Evolutionary conservation across 768 basidiomycete species (phyloP), one percentile per base, ranked within the genome.

Genomic region (Astraeus odoratus): DNA sequence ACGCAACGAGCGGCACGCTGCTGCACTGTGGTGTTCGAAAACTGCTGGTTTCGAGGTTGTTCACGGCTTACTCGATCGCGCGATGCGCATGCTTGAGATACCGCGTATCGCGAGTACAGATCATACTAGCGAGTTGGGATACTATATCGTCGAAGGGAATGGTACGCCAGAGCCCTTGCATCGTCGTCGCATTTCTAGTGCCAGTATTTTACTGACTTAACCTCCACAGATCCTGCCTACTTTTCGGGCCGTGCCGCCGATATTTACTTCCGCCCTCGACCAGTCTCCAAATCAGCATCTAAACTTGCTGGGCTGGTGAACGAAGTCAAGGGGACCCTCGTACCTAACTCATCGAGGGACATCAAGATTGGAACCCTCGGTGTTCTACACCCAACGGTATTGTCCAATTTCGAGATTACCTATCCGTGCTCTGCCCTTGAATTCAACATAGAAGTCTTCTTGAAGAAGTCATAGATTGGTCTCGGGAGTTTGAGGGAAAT

Each of bases 21-120:
- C 82, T 0, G 95, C 87, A 0, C 77, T 98, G 31, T 97, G 90
- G 86, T 95, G 93, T 67, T 95, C 95, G 66, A 90, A 90, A 69
- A 89, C 85, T 12, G 96, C 94, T 29, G 94, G 94, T 4, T 99
- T 99, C 60, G 94, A 99, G 71, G 78, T 95, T 49, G 83, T 94
- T 9, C 96, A 98, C 63, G 96, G 96, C 26, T 70, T 98, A 67
- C 68, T 99, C 52, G 93, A 98, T 67, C 75, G 94, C 40, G 77
- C 89, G 29, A 98, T 99, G 96, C 86, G 83, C 64, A 93, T 96
- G 78, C 70, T 99, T 18, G 95, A 96, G 52, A 76, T 99, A 27
- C 86, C 91, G 30, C 77, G 82, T 53, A 86, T 97, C 44, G 64
- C 70, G 18, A 77, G 70, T 47, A 64, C 57, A 25, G 77, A 86